Conservation (phyloP, 2,329 filamentous ascomycete species). For the Epichloe hybrida region DNA sequence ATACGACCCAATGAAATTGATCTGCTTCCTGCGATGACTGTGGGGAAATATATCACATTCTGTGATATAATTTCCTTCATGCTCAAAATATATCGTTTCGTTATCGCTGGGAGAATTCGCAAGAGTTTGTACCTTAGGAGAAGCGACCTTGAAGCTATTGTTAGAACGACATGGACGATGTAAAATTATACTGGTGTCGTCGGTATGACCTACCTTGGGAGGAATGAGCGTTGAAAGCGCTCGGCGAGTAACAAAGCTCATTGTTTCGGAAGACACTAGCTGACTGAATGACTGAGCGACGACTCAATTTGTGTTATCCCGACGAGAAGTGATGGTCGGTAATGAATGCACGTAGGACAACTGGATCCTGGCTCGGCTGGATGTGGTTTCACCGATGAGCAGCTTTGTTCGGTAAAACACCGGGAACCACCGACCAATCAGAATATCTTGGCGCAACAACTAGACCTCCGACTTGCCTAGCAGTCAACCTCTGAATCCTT, state of each 20-base stretch:
- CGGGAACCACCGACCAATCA: slow-evolving; percentile 32
- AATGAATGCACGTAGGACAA: slow-evolving; percentile 15
- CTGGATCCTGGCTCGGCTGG: slow-evolving; percentile 13
- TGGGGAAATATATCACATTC: not conserved
- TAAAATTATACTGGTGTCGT: not conserved
- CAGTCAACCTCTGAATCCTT: not conserved
- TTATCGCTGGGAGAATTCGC: not conserved
- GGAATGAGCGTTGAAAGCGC: slow-evolving; percentile 97
- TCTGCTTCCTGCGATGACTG: not conserved
- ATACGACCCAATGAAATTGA: not conserved
- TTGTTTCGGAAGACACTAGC: slow-evolving; percentile 38
- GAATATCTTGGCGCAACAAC: not conserved
- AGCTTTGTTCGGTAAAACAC: slow-evolving; percentile 33
- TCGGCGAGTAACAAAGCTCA: slow-evolving; percentile 86
- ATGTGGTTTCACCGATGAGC: slow-evolving; percentile 30
- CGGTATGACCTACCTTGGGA: slow-evolving; percentile 62
- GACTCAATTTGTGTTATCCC: slow-evolving; percentile 18
- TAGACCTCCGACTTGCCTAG: slow-evolving; percentile 11
- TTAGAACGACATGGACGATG: slow-evolving; percentile 12
- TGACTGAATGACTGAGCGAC: slow-evolving; percentile 11
- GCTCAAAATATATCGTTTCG: too few relatives aligned
- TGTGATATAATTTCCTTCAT: not conserved
- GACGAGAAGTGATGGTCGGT: slow-evolving; percentile 21
- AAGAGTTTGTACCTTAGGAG: slow-evolving; percentile 52
- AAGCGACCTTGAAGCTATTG: slow-evolving; percentile 49